A percentile compares a stretch with the other conserved stretches of the same genome.
Evolutionary conservation across 1,284 basidiomycete species (phyloP).

Genomic region (Mycena sp.): DNA sequence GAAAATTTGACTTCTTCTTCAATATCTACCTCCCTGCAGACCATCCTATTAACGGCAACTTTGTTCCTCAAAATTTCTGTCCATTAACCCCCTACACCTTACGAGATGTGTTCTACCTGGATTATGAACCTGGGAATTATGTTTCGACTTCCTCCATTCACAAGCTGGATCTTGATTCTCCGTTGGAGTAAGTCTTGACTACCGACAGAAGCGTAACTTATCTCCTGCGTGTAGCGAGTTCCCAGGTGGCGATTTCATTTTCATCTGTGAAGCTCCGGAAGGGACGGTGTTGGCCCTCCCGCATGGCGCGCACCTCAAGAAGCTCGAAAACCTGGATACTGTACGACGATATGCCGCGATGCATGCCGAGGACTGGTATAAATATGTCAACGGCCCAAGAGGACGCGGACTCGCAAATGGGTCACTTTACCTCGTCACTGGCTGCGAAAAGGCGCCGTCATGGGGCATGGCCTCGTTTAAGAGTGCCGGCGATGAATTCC

Average conservation of each 20-base stretch:
- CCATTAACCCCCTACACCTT: background rate
- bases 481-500: background rate
- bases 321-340: background rate
- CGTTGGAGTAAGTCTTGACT: background rate
- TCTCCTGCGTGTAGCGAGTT: background rate
- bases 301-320: background rate
- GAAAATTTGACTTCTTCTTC: conserved; percentile 6
- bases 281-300: conserved; percentile 12
- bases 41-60: background rate
- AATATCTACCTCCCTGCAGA: background rate
- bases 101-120: background rate
- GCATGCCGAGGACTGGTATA: conserved; percentile 19
- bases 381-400: conserved; percentile 14
- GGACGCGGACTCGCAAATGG: conserved; percentile 13
- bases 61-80: background rate
- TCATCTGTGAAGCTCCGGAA: background rate
- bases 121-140: background rate
- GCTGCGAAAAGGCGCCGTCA: conserved; percentile 10
- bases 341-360: conserved; percentile 3
- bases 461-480: conserved; percentile 13
- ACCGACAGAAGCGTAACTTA: background rate
- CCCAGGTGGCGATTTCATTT: background rate
- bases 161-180: background rate
- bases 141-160: background rate
- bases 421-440: conserved; percentile 10